Evolutionary conservation across 208 protist genomes (phyloP), one percentile per base, ranked within the genome.

Genomic region (Leishmania aethiopica): DNA sequence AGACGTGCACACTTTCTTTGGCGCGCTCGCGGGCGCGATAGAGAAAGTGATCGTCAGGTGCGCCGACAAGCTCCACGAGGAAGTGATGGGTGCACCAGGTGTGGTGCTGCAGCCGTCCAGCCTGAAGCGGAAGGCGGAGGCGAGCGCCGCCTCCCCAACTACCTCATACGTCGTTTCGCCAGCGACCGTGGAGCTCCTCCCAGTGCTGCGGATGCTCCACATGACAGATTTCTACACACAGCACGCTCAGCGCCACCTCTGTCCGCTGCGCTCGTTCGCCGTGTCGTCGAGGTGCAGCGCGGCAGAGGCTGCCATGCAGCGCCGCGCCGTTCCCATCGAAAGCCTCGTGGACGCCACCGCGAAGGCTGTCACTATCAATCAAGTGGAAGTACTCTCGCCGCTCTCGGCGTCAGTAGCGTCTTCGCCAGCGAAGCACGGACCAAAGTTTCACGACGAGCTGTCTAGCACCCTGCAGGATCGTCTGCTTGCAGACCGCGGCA

Each of bases 1-100:
- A 17, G 80, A 84, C 55, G 75, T 80, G 74, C 66, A 80, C 40
- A 49, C 72, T 51, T 67, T 75, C 37, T 83, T 62, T 40, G 74
- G 80, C n/a, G 53, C 75, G 0, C 74, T 57, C 19, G 32, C 42
- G 2, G 15, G 25, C 35, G 73, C 80, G 3, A 37, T 83, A 22
- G 80, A 49, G 22, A 37, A 75, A 0, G 17, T 69, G 25, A 42
- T 35, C 28, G 11, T 35, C 2, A n/a, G 13, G 35, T 64, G 73
- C 75, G 55, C 28, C 32, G 67, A 70, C 15, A 70, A 60, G 10
- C 35, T 84, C 15, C 67, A 53, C 55, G 67, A 51, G 47, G 75
- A 66, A 67, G 53, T 66, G 51, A 15, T 62, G 32, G 57, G 55
- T 1, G 75, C 71, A 15, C 45, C 55, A 5, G n/a, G 7, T 59